A percentile compares a stretch with the other conserved stretches of the same genome.
phyloP scores from a whole-genome alignment of 345 rosid genomes.

The Citrus australasica region DNA sequence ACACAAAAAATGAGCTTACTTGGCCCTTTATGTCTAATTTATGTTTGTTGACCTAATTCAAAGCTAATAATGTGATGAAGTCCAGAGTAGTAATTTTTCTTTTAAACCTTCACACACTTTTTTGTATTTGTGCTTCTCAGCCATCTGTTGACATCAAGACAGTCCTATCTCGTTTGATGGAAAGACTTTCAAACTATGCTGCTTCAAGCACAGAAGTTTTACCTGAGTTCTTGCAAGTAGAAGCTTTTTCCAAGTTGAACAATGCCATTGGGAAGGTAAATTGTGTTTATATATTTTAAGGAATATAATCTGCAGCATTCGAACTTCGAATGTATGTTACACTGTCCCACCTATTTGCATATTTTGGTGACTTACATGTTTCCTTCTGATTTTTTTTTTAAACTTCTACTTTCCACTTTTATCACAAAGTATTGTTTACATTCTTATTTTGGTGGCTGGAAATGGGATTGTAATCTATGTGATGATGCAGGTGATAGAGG shows the following conservation, averaged over 20 bases:
- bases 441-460: not conserved
- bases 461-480: constrained; percentile 1
- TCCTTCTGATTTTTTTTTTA: not conserved
- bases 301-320: not conserved
- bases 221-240: constrained; percentile 98
- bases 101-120: constrained; percentile 8
- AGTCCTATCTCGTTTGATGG: constrained; percentile 94
- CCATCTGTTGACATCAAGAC: constrained; percentile 96
- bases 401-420: not conserved
- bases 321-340: not conserved
- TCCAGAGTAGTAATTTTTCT: not conserved
- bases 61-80: not conserved
- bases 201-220: constrained; percentile 81
- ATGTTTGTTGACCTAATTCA: not conserved
- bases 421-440: not conserved
- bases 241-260: constrained; percentile 95
- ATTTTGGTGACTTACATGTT: not conserved
- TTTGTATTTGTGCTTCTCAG: constrained; percentile 43
- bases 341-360: not conserved
- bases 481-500: constrained; percentile 84
- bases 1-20: not conserved
- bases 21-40: not conserved
- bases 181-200: constrained; percentile 95
- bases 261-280: constrained; percentile 94
- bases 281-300: not conserved